These are phyloP conservation scores for Pseudozyma pruni DNA, from an alignment of 1,284 basidiomycete species.

Conservation along the genomic window DNA sequence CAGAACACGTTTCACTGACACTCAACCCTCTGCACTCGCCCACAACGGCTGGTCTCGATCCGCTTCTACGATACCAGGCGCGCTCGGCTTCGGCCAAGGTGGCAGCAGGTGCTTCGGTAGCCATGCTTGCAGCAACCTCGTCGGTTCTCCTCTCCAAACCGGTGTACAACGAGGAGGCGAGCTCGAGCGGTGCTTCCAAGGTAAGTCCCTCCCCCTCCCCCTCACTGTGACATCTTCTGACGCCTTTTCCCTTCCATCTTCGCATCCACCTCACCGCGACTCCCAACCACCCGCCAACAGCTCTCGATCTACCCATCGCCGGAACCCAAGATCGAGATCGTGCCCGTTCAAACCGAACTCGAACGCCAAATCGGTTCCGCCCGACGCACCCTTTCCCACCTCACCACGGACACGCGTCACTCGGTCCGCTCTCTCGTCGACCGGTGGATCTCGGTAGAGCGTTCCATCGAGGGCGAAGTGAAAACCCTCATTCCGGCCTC, in stretches of 20 bases:
- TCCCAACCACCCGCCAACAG: slow-evolving; percentile 4
- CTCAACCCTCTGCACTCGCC: slow-evolving; percentile 3
- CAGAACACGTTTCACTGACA: slow-evolving; percentile 3
- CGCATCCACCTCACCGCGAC: neutral
- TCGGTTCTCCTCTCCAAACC: slow-evolving; percentile 22
- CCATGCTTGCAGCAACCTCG: slow-evolving; percentile 28
- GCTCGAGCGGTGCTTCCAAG: slow-evolving; percentile 26
- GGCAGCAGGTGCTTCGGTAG: slow-evolving; percentile 23
- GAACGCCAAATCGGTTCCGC: slow-evolving; percentile 57
- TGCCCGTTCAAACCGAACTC: slow-evolving; percentile 58
- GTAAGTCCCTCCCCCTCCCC: slow-evolving; percentile 6
- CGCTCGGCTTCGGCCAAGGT: slow-evolving; percentile 29
- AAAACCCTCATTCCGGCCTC: slow-evolving; percentile 81
- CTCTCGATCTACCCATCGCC: slow-evolving; percentile 56
- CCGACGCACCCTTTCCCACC: slow-evolving; percentile 40
- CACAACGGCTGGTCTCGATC: neutral
- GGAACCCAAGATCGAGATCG: slow-evolving; percentile 41
- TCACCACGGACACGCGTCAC: slow-evolving; percentile 34
- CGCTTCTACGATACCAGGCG: slow-evolving; percentile 3
- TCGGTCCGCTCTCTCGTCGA: slow-evolving; percentile 42
- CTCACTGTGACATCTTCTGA: too few species aligned
- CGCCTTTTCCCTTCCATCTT: neutral
- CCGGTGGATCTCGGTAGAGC: slow-evolving; percentile 61
- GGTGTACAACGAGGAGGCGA: slow-evolving; percentile 35
- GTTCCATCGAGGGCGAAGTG: slow-evolving; percentile 71